Conservation (phyloP, 352 stramenopile species). For the Aphanomyces invadans region DNA sequence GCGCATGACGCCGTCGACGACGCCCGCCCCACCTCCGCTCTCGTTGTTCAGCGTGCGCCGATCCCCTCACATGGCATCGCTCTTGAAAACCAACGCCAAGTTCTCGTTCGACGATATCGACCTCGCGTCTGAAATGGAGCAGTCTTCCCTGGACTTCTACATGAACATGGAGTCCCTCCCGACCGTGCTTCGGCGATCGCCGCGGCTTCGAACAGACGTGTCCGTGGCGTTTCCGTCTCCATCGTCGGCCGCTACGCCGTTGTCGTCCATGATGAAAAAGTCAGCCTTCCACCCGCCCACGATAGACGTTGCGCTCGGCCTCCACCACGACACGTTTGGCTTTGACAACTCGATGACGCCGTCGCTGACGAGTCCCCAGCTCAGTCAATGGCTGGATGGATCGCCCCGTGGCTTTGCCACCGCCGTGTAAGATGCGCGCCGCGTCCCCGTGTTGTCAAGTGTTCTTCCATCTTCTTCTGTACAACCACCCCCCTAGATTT, state of each 20-base stretch:
- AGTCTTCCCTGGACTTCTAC: slow-evolving; percentile 54
- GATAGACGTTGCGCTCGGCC: slow-evolving; percentile 58
- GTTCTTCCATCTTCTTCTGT: too few relatives aligned
- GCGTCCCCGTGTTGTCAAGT: too few relatives aligned
- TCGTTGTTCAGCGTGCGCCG: slow-evolving; percentile 49
- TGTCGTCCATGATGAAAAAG: slow-evolving; percentile 59
- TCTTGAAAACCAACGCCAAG: slow-evolving; percentile 72
- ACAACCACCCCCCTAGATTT: too few relatives aligned
- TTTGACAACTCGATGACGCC: slow-evolving; percentile 80
- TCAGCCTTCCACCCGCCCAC: slow-evolving; percentile 49
- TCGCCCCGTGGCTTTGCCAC: slow-evolving; percentile 77
- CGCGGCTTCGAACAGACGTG: slow-evolving; percentile 70
- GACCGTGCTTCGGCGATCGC: slow-evolving; percentile 50
- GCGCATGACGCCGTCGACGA: slow-evolving; percentile 42
- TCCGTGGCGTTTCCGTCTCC: slow-evolving; percentile 72
- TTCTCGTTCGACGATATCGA: slow-evolving; percentile 82
- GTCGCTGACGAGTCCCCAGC: slow-evolving; percentile 79
- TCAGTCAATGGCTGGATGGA: slow-evolving; percentile 74
- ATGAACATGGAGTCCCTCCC: slow-evolving; percentile 22
- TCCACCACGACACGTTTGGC: slow-evolving; percentile 74
- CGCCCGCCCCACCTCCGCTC: neutral
- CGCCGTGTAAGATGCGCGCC: slow-evolving; percentile 68
- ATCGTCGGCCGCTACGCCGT: slow-evolving; percentile 39
- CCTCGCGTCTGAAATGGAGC: slow-evolving; percentile 64
- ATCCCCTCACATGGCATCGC: slow-evolving; percentile 63